Conservation (phyloP, 2,329 filamentous ascomycete species). For the Pyricularia pennisetigena region DNA sequence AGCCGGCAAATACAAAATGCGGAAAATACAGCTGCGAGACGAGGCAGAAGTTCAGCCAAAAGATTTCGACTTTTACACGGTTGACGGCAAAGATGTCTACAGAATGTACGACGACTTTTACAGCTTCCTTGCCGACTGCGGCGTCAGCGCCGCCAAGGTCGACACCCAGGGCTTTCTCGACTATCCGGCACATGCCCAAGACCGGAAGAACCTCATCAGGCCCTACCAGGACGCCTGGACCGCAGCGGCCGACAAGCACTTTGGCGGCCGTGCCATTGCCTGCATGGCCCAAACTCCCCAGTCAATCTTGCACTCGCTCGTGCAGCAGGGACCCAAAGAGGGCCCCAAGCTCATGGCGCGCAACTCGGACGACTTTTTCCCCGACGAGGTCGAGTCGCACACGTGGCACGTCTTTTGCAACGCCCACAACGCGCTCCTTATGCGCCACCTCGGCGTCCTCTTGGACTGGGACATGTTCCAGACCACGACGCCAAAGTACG, state of each 20-base stretch:
- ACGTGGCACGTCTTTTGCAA: slow-evolving; percentile 95
- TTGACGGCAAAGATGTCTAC: slow-evolving; percentile 63
- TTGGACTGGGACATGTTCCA: slow-evolving; percentile 76
- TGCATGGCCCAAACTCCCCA: slow-evolving; percentile 93
- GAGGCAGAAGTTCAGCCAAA: slow-evolving; percentile 9
- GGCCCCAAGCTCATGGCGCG: slow-evolving; percentile 57
- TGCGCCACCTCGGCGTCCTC: slow-evolving; percentile 73
- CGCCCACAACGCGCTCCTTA: slow-evolving; percentile 77
- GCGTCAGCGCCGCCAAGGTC: slow-evolving; percentile 82
- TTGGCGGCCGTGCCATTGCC: slow-evolving; percentile 69
- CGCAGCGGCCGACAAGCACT: slow-evolving; percentile 65
- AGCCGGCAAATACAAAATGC: slow-evolving; percentile 68
- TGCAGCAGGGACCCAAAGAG: neutral
- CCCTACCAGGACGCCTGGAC: slow-evolving; percentile 83
- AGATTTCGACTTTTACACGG: slow-evolving; percentile 50
- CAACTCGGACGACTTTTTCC: slow-evolving; percentile 91
- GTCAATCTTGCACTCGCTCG: slow-evolving; percentile 72
- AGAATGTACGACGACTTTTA: slow-evolving; percentile 91
- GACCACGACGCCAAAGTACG: slow-evolving; percentile 50
- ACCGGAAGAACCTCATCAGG: slow-evolving; percentile 61
- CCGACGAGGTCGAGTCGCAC: slow-evolving; percentile 68
- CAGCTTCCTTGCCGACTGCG: slow-evolving; percentile 60
- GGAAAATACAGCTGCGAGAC: slow-evolving; percentile 42
- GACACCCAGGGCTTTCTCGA: slow-evolving; percentile 90
- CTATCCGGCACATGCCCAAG: slow-evolving; percentile 55